A percentile compares a stretch with the other conserved stretches of the same genome.
Evolutionary conservation across 768 basidiomycete genomes (phyloP).

Genomic region (Strobilomyces confusus): DNA sequence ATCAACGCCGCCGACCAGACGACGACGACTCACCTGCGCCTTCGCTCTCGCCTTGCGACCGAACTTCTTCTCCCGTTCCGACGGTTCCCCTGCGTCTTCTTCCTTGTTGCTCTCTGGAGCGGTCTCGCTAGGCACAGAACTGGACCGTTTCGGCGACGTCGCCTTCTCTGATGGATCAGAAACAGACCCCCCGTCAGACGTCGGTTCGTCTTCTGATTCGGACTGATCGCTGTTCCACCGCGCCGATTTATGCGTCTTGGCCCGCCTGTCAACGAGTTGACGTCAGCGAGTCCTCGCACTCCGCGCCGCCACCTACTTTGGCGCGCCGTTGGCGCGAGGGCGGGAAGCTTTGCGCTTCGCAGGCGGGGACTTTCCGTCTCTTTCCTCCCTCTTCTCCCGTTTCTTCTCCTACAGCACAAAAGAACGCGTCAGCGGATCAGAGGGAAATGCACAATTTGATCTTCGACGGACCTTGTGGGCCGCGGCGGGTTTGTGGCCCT

Average conservation of each 20-base stretch:
- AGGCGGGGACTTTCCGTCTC: constrained; percentile 46
- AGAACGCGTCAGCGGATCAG: constrained; percentile 4
- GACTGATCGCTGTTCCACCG: constrained; percentile 33
- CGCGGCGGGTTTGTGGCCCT: constrained; percentile 34
- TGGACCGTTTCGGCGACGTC: constrained; percentile 21
- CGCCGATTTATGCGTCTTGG: constrained; percentile 26
- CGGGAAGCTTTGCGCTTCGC: constrained; percentile 53
- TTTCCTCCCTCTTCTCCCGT: constrained; percentile 37
- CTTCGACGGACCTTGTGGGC: constrained; percentile 26
- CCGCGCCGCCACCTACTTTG: constrained; percentile 20
- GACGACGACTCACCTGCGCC: constrained; percentile 35
- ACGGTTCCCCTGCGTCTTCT: constrained; percentile 25
- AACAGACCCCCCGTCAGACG: constrained; percentile 30
- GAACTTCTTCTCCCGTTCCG: constrained; percentile 33
- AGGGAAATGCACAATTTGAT: background rate
- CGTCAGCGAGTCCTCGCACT: constrained; percentile 7
- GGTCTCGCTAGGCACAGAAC: constrained; percentile 40
- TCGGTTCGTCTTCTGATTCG: constrained; percentile 25
- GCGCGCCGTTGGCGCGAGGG: constrained; percentile 24
- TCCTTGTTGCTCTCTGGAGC: constrained; percentile 27
- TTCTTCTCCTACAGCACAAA: constrained; percentile 34
- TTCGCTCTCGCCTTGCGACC: constrained; percentile 38
- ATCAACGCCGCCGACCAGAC: constrained; percentile 1
- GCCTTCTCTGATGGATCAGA: constrained; percentile 37
- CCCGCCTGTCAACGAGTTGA: constrained; percentile 16